Conservation (phyloP, 108 stramenopile genomes). For the Discostella stelligeroides region DNA sequence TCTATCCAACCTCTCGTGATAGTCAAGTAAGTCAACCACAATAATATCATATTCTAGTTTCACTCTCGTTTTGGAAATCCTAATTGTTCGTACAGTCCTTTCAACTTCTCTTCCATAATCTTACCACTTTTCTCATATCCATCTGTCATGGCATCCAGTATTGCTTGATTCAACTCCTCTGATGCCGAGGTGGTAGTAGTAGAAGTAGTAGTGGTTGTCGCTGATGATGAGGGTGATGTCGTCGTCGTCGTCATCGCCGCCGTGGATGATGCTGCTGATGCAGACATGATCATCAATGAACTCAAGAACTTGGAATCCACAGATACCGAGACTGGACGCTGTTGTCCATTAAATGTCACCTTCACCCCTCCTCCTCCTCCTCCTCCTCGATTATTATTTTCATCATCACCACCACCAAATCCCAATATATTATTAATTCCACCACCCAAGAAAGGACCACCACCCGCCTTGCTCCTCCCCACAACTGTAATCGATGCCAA, state of each 20-base stretch:
- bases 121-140: neutral
- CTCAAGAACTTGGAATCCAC: constrained; percentile 46
- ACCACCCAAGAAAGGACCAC: neutral
- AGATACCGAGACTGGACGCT: constrained; percentile 33
- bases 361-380: constrained; percentile 42
- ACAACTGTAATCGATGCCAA: constrained; percentile 25
- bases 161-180: constrained; percentile 39
- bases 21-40: too few species aligned
- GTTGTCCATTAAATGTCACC: constrained; percentile 45
- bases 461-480: constrained; percentile 36
- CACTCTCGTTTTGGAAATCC: neutral
- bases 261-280: neutral
- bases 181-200: neutral
- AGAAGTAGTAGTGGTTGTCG: neutral
- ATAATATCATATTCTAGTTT: too few species aligned
- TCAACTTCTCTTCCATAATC: neutral
- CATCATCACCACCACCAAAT: neutral
- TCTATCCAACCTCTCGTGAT: too few species aligned
- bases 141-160: constrained; percentile 39
- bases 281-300: constrained; percentile 13
- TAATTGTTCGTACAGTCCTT: neutral
- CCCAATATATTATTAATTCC: constrained; percentile 9
- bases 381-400: too few species aligned
- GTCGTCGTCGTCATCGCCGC: neutral
- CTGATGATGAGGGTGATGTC: constrained; percentile 4